Evolutionary conservation across 768 basidiomycete genomes (phyloP), one percentile per base, ranked within the genome.

Genomic region (Sporobolomyces phaffii): DNA sequence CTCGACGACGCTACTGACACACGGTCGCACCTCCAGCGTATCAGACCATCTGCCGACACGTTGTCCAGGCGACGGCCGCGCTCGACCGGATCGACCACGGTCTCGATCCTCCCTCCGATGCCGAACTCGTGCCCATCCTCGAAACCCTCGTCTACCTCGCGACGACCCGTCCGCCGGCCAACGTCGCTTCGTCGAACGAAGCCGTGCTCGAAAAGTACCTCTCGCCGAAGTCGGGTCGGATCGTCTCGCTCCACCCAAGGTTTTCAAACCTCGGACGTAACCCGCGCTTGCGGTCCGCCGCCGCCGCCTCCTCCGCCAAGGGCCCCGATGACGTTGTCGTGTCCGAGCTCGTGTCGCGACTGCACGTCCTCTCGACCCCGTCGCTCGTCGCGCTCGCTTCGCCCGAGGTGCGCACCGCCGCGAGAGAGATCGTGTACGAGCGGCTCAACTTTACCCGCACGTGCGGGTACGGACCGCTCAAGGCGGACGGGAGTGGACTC

Each of bases 341-440:
- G 24, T 24, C 54, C 10, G 53, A 68, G 26, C 66, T 68, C 44
- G 54, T 49, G 22, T 28, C 66, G 13, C 61, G 56, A 11, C 61
- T 68, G 8, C 66, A 68, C 54, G 28, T 10, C 17, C 61, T 68
- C 49, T 26, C 66, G 22, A 62, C 61, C 3, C 65, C 65, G 9
- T 1, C 48, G 36, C 60, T 56, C 26, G 28, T 38, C 41, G 5
- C 48, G 15, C 24, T 28, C 20, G 7, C 34, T 40, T 56, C 40
- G 8, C 56, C 49, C n/a, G 22, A 43, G 17, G 15, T 59, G 33
- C 48, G 61, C 15, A 63, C 61, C 17, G 24, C 49, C 26, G 66
- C 66, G 0, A n/a, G 36, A 5, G 66, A 68, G 29, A 68, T 59
- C 28, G 66, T 63, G 34, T 68, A 68, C 57, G 56, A 58, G 36